Evolutionary conservation across 176 grass and related monocot genomes (phyloP).

Genomic region (Saccharum spontaneum): DNA sequence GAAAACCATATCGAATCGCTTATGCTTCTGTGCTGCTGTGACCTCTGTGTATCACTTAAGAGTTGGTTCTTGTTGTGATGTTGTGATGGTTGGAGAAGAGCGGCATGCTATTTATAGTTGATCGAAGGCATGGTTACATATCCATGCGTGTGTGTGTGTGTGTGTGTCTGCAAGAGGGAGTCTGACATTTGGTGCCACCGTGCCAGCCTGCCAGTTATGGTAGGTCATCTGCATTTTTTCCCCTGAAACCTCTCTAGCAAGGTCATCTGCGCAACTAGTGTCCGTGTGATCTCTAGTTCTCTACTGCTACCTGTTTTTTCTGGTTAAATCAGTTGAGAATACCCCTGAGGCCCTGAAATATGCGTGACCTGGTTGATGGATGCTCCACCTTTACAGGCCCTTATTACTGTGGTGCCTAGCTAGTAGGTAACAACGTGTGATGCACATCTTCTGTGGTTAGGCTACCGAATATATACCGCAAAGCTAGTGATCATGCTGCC

Average conservation of each 20-base stretch:
- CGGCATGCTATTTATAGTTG: conserved; percentile 24
- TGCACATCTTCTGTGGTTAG: conserved; percentile 17
- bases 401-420: neutral
- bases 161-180: neutral
- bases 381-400: neutral
- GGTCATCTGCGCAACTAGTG: neutral
- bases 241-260: neutral
- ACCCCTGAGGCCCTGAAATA: conserved; percentile 16
- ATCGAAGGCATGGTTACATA: neutral
- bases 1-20: conserved; percentile 16
- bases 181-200: neutral
- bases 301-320: neutral
- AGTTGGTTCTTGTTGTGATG: neutral
- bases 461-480: conserved; percentile 8
- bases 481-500: neutral
- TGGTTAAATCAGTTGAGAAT: conserved; percentile 9
- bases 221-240: conserved; percentile 13
- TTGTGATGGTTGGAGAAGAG: conserved; percentile 8
- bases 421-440: neutral
- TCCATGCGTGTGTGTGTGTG: too few species aligned
- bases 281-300: neutral
- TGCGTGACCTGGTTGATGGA: neutral
- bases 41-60: neutral
- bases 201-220: neutral
- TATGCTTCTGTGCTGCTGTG: neutral